These are phyloP conservation scores for Umbelopsis sp. DNA, from an alignment of 371 early-diverging fungal species.

Conservation along the genomic window DNA sequence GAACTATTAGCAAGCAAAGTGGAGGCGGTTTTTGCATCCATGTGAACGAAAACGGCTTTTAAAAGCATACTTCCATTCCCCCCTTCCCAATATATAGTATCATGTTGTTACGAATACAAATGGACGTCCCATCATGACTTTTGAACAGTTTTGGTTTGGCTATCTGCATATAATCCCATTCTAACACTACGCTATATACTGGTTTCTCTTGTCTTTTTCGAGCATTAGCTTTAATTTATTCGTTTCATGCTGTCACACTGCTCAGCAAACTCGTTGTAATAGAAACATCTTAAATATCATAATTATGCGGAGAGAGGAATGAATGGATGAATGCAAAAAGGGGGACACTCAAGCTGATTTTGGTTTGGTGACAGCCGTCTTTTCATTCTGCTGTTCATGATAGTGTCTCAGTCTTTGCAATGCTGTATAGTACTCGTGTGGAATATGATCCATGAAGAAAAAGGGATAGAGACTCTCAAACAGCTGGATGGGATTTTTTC, in stretches of 20 bases:
- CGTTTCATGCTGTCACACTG: background rate
- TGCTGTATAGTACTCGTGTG: slow-evolving; percentile 33
- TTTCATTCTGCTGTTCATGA: background rate
- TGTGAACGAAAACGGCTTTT: background rate
- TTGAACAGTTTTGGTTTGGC: no score
- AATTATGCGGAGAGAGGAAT: background rate
- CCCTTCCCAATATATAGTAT: no score
- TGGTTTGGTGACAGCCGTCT: no score
- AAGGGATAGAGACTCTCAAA: slow-evolving; percentile 34
- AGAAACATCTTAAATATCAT: slow-evolving; percentile 1
- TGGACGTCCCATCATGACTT: no score
- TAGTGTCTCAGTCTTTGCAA: slow-evolving; percentile 26
- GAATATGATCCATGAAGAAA: slow-evolving; percentile 37
- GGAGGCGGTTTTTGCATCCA: slow-evolving; percentile 15
- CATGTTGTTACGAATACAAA: no score
- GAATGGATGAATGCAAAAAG: no score
- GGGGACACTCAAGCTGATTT: no score
- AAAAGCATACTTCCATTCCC: background rate
- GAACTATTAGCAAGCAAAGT: slow-evolving; percentile 33
- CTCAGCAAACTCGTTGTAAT: background rate
- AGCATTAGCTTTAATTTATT: no score
- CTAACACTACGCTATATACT: no score
- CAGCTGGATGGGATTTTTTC: slow-evolving; percentile 25
- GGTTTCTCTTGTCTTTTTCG: no score
- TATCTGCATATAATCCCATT: no score